These are phyloP conservation scores for Trichothecium sympodiale DNA, from an alignment of 2,329 filamentous ascomycete genomes.

Conservation along the genomic window DNA sequence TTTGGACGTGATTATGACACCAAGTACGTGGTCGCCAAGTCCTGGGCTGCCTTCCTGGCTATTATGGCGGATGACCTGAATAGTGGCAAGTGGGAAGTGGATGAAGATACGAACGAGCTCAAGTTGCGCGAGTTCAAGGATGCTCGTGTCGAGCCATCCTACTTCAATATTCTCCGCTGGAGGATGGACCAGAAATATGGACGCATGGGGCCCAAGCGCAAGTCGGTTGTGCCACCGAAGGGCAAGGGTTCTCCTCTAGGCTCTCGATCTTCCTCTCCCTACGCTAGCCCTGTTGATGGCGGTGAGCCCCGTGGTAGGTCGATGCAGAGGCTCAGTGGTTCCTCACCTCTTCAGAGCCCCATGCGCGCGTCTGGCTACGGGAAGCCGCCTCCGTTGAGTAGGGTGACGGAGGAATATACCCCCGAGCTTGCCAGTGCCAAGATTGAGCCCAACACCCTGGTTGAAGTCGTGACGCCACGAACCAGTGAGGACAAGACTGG, in stretches of 20 bases:
- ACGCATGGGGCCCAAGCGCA: constrained; percentile 45
- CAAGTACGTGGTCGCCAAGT: constrained; percentile 91
- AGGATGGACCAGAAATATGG: constrained; percentile 93
- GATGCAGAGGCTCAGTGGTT: constrained; percentile 56
- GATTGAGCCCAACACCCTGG: constrained; percentile 36
- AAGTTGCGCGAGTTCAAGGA: constrained; percentile 89
- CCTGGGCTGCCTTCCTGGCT: constrained; percentile 81
- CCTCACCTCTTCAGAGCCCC: constrained; percentile 52
- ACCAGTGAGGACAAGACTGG: constrained; percentile 24
- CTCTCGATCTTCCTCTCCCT: constrained; percentile 45
- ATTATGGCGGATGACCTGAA: constrained; percentile 81
- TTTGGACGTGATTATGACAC: constrained; percentile 97
- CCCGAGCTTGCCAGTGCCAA: constrained; percentile 25
- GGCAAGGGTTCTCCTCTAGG: constrained; percentile 30
- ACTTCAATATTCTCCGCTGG: constrained; percentile 93
- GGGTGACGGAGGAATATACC: constrained; percentile 59
- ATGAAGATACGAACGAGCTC: constrained; percentile 84
- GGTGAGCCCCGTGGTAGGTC: constrained; percentile 58
- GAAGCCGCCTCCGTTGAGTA: constrained; percentile 61
- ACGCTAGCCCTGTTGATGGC: constrained; percentile 52
- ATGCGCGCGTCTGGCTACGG: constrained; percentile 49
- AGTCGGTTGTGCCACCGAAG: constrained; percentile 34
- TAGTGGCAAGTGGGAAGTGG: constrained; percentile 83
- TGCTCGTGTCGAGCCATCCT: constrained; percentile 79
- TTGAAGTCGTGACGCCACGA: constrained; percentile 44